Evolutionary conservation across 2,329 filamentous ascomycete genomes (phyloP).

Genomic region (Microascus cirrosus): DNA sequence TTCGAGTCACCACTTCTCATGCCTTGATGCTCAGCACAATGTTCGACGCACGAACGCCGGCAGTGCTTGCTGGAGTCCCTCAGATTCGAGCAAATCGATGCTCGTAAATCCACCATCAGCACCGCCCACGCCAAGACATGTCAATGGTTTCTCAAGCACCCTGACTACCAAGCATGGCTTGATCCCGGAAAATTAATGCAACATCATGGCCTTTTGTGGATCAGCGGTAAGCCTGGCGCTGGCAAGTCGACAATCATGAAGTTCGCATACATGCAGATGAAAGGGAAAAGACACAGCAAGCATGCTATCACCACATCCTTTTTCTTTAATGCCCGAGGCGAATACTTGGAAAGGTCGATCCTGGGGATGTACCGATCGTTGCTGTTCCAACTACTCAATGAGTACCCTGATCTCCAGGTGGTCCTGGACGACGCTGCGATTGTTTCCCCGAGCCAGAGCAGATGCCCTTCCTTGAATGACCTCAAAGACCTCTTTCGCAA

Average conservation of each 20-base stretch:
- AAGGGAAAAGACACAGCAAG: slow-evolving; percentile 3
- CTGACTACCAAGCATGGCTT: slow-evolving; percentile 7
- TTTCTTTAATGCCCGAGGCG: slow-evolving; percentile 37
- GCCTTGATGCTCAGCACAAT: neutral
- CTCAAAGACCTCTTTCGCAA: neutral
- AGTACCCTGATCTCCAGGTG: slow-evolving; percentile 16
- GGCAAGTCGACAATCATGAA: slow-evolving; percentile 38
- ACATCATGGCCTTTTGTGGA: slow-evolving; percentile 31
- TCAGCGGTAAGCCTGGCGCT: slow-evolving; percentile 31
- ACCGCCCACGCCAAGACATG: slow-evolving; percentile 10
- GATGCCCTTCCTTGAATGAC: neutral
- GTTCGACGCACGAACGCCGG: neutral
- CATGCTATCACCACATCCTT: slow-evolving; percentile 23
- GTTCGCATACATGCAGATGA: slow-evolving; percentile 14
- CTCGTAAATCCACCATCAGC: slow-evolving; percentile 7
- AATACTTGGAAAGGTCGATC: slow-evolving; percentile 28
- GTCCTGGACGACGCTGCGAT: neutral
- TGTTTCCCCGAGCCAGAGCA: neutral
- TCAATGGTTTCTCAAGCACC: slow-evolving; percentile 8
- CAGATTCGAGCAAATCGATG: slow-evolving; percentile 7
- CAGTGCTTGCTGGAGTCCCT: slow-evolving; percentile 6
- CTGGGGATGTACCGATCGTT: slow-evolving; percentile 39
- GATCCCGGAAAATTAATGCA: neutral
- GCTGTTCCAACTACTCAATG: slow-evolving; percentile 29
- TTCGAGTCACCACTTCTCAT: neutral